These are phyloP conservation scores for Sechiopsis laciniata DNA, from an alignment of 306 rosid genomes.

Conservation along the genomic window DNA sequence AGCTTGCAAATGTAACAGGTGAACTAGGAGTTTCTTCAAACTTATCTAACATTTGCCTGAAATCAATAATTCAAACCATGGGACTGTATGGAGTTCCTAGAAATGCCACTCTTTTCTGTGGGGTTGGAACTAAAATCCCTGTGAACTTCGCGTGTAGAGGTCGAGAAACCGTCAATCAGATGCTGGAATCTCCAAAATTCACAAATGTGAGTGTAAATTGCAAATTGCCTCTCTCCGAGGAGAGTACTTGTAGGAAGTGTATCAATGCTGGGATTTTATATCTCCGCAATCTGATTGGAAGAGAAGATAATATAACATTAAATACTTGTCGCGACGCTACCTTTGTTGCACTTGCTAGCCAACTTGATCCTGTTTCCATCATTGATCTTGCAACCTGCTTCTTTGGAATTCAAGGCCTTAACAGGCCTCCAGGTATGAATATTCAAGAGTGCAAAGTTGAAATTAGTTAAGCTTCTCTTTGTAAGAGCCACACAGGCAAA, in stretches of 20 bases:
- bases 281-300: slow-evolving; percentile 63
- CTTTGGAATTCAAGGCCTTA: slow-evolving; percentile 82
- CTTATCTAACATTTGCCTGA: slow-evolving; percentile 59
- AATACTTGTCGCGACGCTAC: slow-evolving; percentile 92
- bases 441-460: not conserved
- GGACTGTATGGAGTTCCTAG: slow-evolving; percentile 62
- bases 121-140: slow-evolving; percentile 75
- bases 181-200: slow-evolving; percentile 81
- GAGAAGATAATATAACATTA: slow-evolving; percentile 61
- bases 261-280: slow-evolving; percentile 68
- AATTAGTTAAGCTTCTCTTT: not conserved
- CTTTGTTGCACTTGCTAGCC: slow-evolving; percentile 77
- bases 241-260: slow-evolving; percentile 67
- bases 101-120: slow-evolving; percentile 75
- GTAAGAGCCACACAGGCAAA: not conserved
- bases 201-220: slow-evolving; percentile 52
- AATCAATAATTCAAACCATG: slow-evolving; percentile 60
- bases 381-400: slow-evolving; percentile 80
- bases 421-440: slow-evolving; percentile 47
- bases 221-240: slow-evolving; percentile 55
- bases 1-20: slow-evolving; percentile 67
- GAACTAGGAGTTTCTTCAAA: slow-evolving; percentile 70
- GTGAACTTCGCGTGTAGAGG: slow-evolving; percentile 84
- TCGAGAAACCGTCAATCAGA: slow-evolving; percentile 62
- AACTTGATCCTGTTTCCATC: slow-evolving; percentile 49